Base-by-base conservation (phyloP, 768 basidiomycete genomes). In the Dioszegia hungarica region DNA sequence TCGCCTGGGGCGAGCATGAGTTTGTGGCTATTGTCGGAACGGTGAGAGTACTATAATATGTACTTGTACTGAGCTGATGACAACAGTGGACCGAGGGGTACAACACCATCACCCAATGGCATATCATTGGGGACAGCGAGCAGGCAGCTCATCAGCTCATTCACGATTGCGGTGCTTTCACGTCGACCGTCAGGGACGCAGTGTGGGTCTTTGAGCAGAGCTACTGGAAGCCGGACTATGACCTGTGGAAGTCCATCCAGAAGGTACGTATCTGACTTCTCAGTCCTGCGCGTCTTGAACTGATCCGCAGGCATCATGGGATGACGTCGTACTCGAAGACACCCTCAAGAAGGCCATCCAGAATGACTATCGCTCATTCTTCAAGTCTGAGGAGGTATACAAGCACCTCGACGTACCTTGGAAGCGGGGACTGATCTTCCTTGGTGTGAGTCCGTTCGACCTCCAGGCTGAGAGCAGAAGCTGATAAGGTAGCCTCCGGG, bases 381-480 rank as follows among this genome's bases (percentile, higher is more conserved):
- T 89, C 73, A 78, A 81, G n/a, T 85, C 86, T 0, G 84, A 89
- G 64, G 66, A 79, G 50, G 77, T 86, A 1, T 91, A 90, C 78
- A 86, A 84, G 73, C 82, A 84, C 17, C 79, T 90, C 2, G 80
- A 80, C 0, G 87, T 90, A 54, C 85, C 89, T 0, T 91, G 89
- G 89, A 91, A 90, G 86, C 84, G 89, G 56, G 89, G 89, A 27
- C 72, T 90, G 59, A 89, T 91, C 68, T 81, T 91, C 81, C 80
- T 85, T 59, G 90, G 90, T 0, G 86, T 88, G n/a, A 48, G 52
- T 57, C 14, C 34, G 22, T 28, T 49, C 5, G 5, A 14, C 52
- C 22, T 34, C 33, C 27, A 39, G 19, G 31, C 22, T n/a, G 38
- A 41, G 22, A 8, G 1, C 11, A 5, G 15, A 20, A 20, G 11